Base-by-base conservation (phyloP, 2,329 filamentous ascomycete genomes). In the Colletotrichum gloeosporioides region DNA sequence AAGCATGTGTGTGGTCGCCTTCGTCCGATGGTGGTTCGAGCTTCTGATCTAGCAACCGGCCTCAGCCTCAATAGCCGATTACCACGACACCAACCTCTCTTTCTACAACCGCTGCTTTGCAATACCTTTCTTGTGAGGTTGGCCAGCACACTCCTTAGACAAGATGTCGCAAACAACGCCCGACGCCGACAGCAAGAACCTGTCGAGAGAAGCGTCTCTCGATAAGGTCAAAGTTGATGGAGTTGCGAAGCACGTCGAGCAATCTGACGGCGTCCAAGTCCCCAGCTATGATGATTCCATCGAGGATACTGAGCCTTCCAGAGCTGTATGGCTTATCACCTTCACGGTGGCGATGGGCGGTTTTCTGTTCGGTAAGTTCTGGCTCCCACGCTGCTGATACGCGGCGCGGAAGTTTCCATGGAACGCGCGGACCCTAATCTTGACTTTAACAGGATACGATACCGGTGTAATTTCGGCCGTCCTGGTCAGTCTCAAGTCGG, bases 401-500 rank as follows among this genome's bases (percentile, higher is more conserved):
- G 59, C 18, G 16, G 15, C 59, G 7, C 0, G 16, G 15, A 62
- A 62, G 29, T 62, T 62, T 31, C 59, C 16, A 31, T n/a, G 59
- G 18, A 34, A 13, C 18, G 29, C 29, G 25, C 57, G 27, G 57
- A n/a, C 44, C 32, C 15, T 29, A 53, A 57, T 39, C 65, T 59
- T 22, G 34, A 18, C 18, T 49, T 25, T 32, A 4, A 18, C 18
- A 81, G 86, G 87, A 16, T 90, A 89, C 72, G 88, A 89, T 66
- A 89, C 87, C 18, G 87, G 87, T 27, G 85, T 88, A 78, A 89
- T 89, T 62, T 88, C 86, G 2, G 87, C 86, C 0, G 88, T 89
- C 9, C 81, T 89, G 1, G 86, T 89, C 39, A 86, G 83, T 49
- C 79, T 88, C 75, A 75, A 84, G 82, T 79, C 78, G 49, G 84